Evolutionary conservation across 1,139 yeast species (phyloP), one percentile per base, ranked within the genome.

Genomic region (Magnusiomyces tetraspermus): DNA sequence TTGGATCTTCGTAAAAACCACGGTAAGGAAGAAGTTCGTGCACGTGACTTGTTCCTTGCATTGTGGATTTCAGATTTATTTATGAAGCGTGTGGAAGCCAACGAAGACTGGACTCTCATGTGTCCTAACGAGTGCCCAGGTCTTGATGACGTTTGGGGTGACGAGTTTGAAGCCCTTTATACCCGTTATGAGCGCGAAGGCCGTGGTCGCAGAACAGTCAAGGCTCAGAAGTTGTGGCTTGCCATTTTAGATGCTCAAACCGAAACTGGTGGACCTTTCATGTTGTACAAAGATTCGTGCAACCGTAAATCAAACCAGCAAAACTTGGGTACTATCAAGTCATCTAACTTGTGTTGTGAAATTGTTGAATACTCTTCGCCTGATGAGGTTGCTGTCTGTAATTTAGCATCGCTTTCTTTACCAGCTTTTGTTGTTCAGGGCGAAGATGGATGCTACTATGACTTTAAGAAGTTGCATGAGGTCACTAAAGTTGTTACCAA

Each of bases 251-350:
- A 83, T 61, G 79, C 89, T 43, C 94, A 85, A 69, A 82, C 85
- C 48, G 94, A 85, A 70, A 85, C 94, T 13, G 94, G 95, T 63
- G 82, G 84, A 55, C 95, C 95, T 46, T 85, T 81, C 70, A 82
- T 85, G 80, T 71, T 85, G 50, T 85, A 83, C 72, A 85, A 85
- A 67, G 95, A 85, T 71, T 80, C 90, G 44, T 84, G 92, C 72
- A 85, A 85, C 69, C 60, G 68, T 52, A 85, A 85, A 66, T 75
- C 85, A 55, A 85, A 85, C 68, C 94, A 85, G 70, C 76, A 82
- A 74, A 84, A 85, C 64, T 74, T 85, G 66, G 95, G 95, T 61
- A 73, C 80, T 36, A 85, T 85, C 65, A 84, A 85, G 67, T 82
- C 89, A 17, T 84, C 92, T 17, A 85, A 85, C 65, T 75, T 85